A percentile compares a stretch with the other conserved stretches of the same genome.
phyloP scores from a whole-genome alignment of 2,329 filamentous ascomycete species.

The Fusarium sp. region DNA sequence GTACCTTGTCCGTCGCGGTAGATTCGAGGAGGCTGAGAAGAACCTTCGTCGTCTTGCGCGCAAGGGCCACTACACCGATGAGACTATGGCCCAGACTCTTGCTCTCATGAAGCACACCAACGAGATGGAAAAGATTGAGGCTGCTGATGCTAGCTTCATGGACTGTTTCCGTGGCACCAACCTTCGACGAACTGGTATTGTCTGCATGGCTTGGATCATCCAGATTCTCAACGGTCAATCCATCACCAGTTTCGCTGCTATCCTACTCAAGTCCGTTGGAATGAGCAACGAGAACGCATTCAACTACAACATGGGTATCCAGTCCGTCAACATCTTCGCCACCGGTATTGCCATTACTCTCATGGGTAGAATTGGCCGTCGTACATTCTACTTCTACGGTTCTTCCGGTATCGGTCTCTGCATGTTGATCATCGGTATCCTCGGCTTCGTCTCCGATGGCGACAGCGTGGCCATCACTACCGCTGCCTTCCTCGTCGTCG shows the following conservation, averaged over 20 bases:
- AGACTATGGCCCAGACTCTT: slow-evolving; percentile 54
- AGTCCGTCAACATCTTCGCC: slow-evolving; percentile 57
- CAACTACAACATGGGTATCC: slow-evolving; percentile 61
- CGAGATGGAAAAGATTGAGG: slow-evolving; percentile 54
- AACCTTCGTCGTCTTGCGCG: slow-evolving; percentile 55
- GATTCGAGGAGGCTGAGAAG: slow-evolving; percentile 53
- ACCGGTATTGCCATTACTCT: slow-evolving; percentile 55
- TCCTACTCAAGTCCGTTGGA: slow-evolving; percentile 64
- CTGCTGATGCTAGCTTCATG: slow-evolving; percentile 60
- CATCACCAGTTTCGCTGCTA: slow-evolving; percentile 66
- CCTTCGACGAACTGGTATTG: slow-evolving; percentile 51
- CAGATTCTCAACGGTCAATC: slow-evolving; percentile 56
- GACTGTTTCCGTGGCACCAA: slow-evolving; percentile 62
- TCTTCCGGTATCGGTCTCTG: slow-evolving; percentile 54
- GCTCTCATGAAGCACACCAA: slow-evolving; percentile 58
- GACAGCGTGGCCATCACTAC: slow-evolving; percentile 45
- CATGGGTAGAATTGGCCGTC: slow-evolving; percentile 54
- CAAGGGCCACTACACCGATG: slow-evolving; percentile 51
- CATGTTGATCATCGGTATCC: slow-evolving; percentile 57
- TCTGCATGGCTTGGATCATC: slow-evolving; percentile 53
- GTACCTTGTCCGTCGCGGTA: slow-evolving; percentile 59
- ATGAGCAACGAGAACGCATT: slow-evolving; percentile 57
- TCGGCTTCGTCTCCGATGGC: slow-evolving; percentile 49
- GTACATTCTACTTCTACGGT: slow-evolving; percentile 56
- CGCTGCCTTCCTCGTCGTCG: slow-evolving; percentile 51